A percentile compares a stretch with the other conserved stretches of the same genome.
These are phyloP conservation scores for Xerophyta viscosa DNA, from an alignment of 106 monocot genomes.

Conservation along the genomic window DNA sequence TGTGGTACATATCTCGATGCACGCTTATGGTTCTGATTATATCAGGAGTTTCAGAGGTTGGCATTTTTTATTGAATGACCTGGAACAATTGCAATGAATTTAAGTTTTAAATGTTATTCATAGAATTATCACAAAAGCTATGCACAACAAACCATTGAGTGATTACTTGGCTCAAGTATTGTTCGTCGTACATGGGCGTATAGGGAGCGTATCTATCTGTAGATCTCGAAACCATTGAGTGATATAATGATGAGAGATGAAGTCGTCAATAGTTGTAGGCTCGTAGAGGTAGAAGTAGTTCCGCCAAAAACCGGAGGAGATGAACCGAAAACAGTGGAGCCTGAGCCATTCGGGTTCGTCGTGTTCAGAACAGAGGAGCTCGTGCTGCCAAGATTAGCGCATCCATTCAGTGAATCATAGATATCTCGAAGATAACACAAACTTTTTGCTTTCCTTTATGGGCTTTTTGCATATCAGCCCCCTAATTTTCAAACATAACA, in stretches of 20 bases:
- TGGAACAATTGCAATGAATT: no score
- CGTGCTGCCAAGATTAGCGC: conserved; percentile 41
- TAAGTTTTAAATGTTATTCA: no score
- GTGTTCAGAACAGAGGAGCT: conserved; percentile 40
- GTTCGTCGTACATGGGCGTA: not conserved
- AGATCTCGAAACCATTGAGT: conserved; percentile 1
- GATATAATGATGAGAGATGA: conserved; percentile 13
- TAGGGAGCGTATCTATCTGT: conserved; percentile 1
- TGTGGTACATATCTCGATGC: no score
- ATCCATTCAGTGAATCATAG: no score
- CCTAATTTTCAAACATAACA: no score
- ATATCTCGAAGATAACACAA: no score
- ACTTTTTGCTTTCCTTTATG: no score
- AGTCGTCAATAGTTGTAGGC: conserved; percentile 8
- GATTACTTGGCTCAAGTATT: not conserved
- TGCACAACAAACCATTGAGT: not conserved
- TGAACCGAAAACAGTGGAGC: conserved; percentile 34
- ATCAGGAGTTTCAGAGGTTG: no score
- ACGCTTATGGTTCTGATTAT: no score
- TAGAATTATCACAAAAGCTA: not conserved
- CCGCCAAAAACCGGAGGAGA: conserved; percentile 15
- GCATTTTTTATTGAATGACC: no score
- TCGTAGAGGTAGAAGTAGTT: not conserved
- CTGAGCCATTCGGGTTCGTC: conserved; percentile 33
- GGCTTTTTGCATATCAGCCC: no score